phyloP scores from a whole-genome alignment of 2,329 filamentous ascomycete genomes.

The Aspergillus sp. region DNA sequence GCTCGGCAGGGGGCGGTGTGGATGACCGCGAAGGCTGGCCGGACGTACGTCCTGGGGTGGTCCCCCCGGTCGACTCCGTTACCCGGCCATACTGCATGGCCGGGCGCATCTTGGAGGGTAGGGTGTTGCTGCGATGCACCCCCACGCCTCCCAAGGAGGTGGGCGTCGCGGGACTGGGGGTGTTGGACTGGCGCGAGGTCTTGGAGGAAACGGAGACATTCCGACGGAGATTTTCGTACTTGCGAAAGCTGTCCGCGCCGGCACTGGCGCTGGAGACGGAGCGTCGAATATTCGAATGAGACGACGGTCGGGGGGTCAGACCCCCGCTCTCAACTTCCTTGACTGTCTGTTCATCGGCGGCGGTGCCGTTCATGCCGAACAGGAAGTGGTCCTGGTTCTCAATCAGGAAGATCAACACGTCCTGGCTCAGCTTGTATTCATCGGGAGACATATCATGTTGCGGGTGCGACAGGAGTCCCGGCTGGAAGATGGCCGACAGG shows the following conservation, averaged over 20 bases:
- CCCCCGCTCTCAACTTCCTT: constrained; percentile 72
- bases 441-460: constrained; percentile 91
- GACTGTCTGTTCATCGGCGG: constrained; percentile 78
- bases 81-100: constrained; percentile 66
- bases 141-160: constrained; percentile 56
- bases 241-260: constrained; percentile 80
- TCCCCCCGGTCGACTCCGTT: constrained; percentile 51
- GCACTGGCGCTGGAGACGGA: constrained; percentile 87
- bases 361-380: constrained; percentile 98
- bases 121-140: constrained; percentile 81
- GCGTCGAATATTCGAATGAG: constrained; percentile 59
- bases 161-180: constrained; percentile 65
- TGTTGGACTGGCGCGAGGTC: constrained; percentile 73
- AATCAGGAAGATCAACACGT: constrained; percentile 95
- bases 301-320: constrained; percentile 46
- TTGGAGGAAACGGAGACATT: constrained; percentile 93
- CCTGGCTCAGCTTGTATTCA: constrained; percentile 93
- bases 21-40: constrained; percentile 30
- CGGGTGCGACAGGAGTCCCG: constrained; percentile 91
- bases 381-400: constrained; percentile 98
- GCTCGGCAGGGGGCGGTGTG: constrained; percentile 25
- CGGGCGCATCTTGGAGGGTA: constrained; percentile 87
- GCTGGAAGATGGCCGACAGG: constrained; percentile 94
- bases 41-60: constrained; percentile 35
- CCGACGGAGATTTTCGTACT: constrained; percentile 72